Percentiles rank a stretch among this genome's conserved stretches.
Evolutionary conservation across 176 grass and related monocot species (phyloP).

Genomic region (Bromus sterilis): DNA sequence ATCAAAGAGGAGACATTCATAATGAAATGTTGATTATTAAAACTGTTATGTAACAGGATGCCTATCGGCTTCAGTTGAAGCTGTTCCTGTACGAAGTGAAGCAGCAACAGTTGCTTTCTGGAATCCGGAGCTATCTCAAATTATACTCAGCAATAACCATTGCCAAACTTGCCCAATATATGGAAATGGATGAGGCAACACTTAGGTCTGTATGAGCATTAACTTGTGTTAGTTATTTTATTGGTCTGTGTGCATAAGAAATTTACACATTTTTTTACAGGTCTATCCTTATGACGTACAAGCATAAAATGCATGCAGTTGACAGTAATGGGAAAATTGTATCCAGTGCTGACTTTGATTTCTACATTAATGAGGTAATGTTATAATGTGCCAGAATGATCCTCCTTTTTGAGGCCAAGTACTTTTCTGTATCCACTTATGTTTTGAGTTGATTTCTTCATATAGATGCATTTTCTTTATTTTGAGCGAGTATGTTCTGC

Average conservation of each 20-base stretch:
- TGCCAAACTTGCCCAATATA: slow-evolving; percentile 85
- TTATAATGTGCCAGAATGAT: background rate
- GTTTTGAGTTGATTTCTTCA: background rate
- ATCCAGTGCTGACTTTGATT: slow-evolving; percentile 86
- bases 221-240: background rate
- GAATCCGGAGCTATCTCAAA: slow-evolving; percentile 74
- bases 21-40: background rate
- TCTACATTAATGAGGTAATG: slow-evolving; percentile 79
- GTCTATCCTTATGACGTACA: slow-evolving; percentile 95
- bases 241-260: background rate
- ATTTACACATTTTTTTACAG: slow-evolving; percentile 27
- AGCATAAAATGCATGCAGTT: slow-evolving; percentile 96
- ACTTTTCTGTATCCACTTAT: background rate
- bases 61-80: slow-evolving; percentile 95
- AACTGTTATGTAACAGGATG: slow-evolving; percentile 47
- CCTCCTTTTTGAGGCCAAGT: background rate
- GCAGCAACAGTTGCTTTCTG: slow-evolving; percentile 87
- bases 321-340: slow-evolving; percentile 80
- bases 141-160: slow-evolving; percentile 88
- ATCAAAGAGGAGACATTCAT: background rate
- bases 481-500: background rate
- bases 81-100: slow-evolving; percentile 99
- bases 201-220: slow-evolving; percentile 55
- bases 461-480: background rate
- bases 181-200: slow-evolving; percentile 90